Conservation (phyloP, 129 eudicot genomes). For the Scalesia atractyloides region DNA sequence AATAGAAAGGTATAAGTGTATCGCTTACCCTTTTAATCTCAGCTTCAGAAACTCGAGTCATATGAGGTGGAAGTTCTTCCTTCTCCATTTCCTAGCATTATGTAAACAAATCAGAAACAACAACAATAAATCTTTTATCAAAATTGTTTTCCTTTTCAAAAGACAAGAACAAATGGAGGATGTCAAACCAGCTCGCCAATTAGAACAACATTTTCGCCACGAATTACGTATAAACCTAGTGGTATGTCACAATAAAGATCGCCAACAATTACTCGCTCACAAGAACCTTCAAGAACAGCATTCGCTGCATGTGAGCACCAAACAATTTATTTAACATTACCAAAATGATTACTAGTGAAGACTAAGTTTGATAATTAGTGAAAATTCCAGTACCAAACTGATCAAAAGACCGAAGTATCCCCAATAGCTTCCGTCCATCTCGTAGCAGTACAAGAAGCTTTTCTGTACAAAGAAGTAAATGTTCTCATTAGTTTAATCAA, state of each 20-base stretch:
- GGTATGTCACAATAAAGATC: constrained; percentile 95
- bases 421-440: constrained; percentile 91
- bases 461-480: constrained; percentile 46
- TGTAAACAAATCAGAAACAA: constrained; percentile 17
- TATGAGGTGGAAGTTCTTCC: constrained; percentile 92
- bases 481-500: neutral
- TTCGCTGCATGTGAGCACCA: constrained; percentile 44
- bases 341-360: neutral
- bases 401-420: constrained; percentile 96
- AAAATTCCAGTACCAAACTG: constrained; percentile 72
- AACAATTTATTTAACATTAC: constrained; percentile 16
- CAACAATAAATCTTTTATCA: neutral
- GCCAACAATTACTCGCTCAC: constrained; percentile 94
- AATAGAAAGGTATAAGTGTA: neutral
- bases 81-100: constrained; percentile 68
- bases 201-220: constrained; percentile 97
- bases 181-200: constrained; percentile 89
- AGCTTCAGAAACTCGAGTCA: constrained; percentile 70
- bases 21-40: constrained; percentile 76
- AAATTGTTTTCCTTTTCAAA: neutral
- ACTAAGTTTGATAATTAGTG: constrained; percentile 6
- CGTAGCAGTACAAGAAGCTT: constrained; percentile 92
- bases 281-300: constrained; percentile 60
- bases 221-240: constrained; percentile 88
- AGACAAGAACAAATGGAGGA: neutral